Conservation (phyloP, 768 basidiomycete genomes). For the Leccinum disarticulatum region DNA sequence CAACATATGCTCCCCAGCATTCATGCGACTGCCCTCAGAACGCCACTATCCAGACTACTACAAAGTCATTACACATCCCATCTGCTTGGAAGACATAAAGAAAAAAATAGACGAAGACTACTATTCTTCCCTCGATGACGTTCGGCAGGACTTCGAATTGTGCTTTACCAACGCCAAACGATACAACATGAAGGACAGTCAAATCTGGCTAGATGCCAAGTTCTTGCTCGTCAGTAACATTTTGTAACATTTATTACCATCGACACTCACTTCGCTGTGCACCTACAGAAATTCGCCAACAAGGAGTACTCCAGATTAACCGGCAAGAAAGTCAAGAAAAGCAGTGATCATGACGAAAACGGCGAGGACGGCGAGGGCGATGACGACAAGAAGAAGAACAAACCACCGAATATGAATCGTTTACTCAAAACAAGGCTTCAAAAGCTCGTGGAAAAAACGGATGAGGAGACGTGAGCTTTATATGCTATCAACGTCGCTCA, state of each 20-base stretch:
- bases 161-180: constrained; percentile 80
- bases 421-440: constrained; percentile 67
- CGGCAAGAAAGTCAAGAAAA: constrained; percentile 41
- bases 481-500: constrained; percentile 1
- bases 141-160: constrained; percentile 70
- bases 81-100: constrained; percentile 89
- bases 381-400: constrained; percentile 49
- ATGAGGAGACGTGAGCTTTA: constrained; percentile 55
- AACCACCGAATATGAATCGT: constrained; percentile 61
- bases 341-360: constrained; percentile 38
- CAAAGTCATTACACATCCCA: constrained; percentile 70
- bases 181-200: constrained; percentile 79
- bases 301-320: constrained; percentile 48
- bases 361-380: constrained; percentile 45
- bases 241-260: background rate
- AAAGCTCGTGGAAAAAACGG: constrained; percentile 72
- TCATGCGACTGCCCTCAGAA: constrained; percentile 69
- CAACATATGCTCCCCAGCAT: constrained; percentile 59
- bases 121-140: constrained; percentile 64
- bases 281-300: constrained; percentile 44
- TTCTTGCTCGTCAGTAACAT: constrained; percentile 61
- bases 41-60: constrained; percentile 88
- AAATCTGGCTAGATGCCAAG: constrained; percentile 82
- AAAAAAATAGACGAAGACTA: constrained; percentile 58
- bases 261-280: background rate